Evolutionary conservation across 1,284 basidiomycete genomes (phyloP), one percentile per base, ranked within the genome.

Genomic region (Clitocybe nebularis): DNA sequence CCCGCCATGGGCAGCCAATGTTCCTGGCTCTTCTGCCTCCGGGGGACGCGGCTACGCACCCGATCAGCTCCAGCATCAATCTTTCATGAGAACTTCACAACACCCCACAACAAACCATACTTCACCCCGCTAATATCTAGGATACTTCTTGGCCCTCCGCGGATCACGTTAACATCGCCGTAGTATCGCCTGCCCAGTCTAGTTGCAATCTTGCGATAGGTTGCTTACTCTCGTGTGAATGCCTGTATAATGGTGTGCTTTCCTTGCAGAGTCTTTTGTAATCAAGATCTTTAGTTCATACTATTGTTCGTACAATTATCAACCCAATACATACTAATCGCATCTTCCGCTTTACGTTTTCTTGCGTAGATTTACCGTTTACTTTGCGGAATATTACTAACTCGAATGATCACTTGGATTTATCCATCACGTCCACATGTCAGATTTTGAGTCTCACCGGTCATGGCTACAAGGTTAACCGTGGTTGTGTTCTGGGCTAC

Each of bases 71-170:
- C 72, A 72, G 46, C 75, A 77, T 36, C 77, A 77, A 52, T 80
- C 78, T 17, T 81, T 80, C 53, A 68, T 80, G 59, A 66, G 79
- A 34, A 68, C 73, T 41, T 70, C 75, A 32, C 74, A 77, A 32
- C 60, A 60, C 41, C 26, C 53, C 17, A 40, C 50, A 17, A 48
- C 52, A 19, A 55, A 55, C 39, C 54, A 57, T 44, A 53, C 60
- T 30, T 55, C 60, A 13, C 54, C 61, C 21, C 60, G 60, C 36
- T 63, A 56, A 59, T 54, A 16, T 46, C 38, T 35, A 34, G 30
- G 33, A 19, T 38, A 24, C 29, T 32, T 29, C 26, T 26, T 14
- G 17, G n/a, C n/a, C n/a, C n/a, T n/a, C n/a, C n/a, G n/a, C 24
- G 9, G 14, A 29, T 43, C 35, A 20, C 19, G n/a, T 29, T 43